Evolutionary conservation across 176 grass and related monocot species (phyloP).

Genomic region (Musa beccarii): DNA sequence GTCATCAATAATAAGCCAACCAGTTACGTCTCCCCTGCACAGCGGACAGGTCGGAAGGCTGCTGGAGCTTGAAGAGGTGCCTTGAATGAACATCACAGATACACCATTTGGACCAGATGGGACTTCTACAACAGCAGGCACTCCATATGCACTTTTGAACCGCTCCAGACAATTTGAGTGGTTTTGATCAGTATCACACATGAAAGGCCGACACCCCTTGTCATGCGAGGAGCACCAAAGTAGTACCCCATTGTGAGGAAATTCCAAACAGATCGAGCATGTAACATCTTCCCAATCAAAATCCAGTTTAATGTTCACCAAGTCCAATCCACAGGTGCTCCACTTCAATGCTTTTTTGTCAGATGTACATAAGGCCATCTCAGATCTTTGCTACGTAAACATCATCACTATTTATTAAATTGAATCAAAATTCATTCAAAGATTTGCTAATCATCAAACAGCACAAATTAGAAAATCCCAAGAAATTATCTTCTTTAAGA

Average conservation of each 20-base stretch:
- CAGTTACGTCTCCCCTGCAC: slow-evolving; percentile 84
- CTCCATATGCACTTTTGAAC: slow-evolving; percentile 70
- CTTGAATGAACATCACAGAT: slow-evolving; percentile 58
- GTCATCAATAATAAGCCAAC: slow-evolving; percentile 74
- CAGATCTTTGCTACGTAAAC: neutral
- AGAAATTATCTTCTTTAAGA: neutral
- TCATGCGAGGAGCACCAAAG: slow-evolving; percentile 72
- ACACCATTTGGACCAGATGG: slow-evolving; percentile 30
- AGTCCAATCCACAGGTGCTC: slow-evolving; percentile 28
- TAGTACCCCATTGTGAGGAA: slow-evolving; percentile 79
- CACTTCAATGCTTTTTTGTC: slow-evolving; percentile 38
- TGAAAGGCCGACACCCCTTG: slow-evolving; percentile 82
- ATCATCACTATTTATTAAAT: slow-evolving; percentile 5
- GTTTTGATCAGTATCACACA: slow-evolving; percentile 84
- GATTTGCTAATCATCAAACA: neutral
- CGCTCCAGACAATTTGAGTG: slow-evolving; percentile 87
- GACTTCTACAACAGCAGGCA: slow-evolving; percentile 52
- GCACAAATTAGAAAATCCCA: neutral
- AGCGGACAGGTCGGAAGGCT: slow-evolving; percentile 64
- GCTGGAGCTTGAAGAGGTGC: slow-evolving; percentile 47
- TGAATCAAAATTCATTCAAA: neutral
- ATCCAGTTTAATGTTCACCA: slow-evolving; percentile 41
- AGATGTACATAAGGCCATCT: slow-evolving; percentile 41
- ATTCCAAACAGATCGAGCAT: slow-evolving; percentile 87
- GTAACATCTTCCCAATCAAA: slow-evolving; percentile 72